A percentile compares a stretch with the other conserved stretches of the same genome.
Evolutionary conservation across 2,329 filamentous ascomycete genomes (phyloP).

Genomic region (Colletotrichum neosansevieriae): DNA sequence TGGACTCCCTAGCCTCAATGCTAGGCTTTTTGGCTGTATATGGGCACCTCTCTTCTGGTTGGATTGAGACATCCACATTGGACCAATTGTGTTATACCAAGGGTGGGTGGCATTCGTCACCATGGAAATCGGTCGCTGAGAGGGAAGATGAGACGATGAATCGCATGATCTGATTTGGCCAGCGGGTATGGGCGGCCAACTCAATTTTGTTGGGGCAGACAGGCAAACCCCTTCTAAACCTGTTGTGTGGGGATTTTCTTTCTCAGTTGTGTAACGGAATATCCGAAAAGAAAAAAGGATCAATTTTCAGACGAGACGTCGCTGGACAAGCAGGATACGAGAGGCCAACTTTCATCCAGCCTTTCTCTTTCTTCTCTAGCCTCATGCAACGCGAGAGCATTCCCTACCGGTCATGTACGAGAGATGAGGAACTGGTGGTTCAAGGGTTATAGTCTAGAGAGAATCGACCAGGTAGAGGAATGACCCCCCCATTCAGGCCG

Average conservation of each 20-base stretch:
- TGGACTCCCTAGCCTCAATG: conserved; percentile 15
- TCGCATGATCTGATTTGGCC: conserved; percentile 37
- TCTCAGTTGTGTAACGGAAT: conserved; percentile 27
- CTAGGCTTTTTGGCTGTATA: conserved; percentile 28
- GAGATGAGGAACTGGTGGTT: neutral
- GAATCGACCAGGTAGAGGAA: conserved; percentile 26
- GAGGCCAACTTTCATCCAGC: conserved; percentile 3
- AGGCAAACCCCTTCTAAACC: conserved; percentile 37
- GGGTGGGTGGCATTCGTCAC: conserved; percentile 14
- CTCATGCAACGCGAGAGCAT: conserved; percentile 12
- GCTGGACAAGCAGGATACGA: conserved; percentile 15
- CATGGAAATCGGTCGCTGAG: conserved; percentile 15
- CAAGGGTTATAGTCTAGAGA: conserved; percentile 13
- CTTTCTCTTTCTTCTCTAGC: conserved; percentile 8
- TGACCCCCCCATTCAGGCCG: conserved; percentile 27
- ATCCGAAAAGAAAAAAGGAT: conserved; percentile 29
- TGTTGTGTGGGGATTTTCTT: conserved; percentile 27
- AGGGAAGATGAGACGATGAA: conserved; percentile 35
- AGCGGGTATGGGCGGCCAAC: conserved; percentile 33
- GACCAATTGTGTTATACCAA: conserved; percentile 22
- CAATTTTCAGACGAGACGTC: conserved; percentile 31
- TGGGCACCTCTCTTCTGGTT: conserved; percentile 27
- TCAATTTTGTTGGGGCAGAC: conserved; percentile 33
- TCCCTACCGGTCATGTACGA: conserved; percentile 26
- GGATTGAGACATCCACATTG: conserved; percentile 27